Evolutionary conservation across 129 eudicot species (phyloP).

Genomic region (Cynara cardunculus): DNA sequence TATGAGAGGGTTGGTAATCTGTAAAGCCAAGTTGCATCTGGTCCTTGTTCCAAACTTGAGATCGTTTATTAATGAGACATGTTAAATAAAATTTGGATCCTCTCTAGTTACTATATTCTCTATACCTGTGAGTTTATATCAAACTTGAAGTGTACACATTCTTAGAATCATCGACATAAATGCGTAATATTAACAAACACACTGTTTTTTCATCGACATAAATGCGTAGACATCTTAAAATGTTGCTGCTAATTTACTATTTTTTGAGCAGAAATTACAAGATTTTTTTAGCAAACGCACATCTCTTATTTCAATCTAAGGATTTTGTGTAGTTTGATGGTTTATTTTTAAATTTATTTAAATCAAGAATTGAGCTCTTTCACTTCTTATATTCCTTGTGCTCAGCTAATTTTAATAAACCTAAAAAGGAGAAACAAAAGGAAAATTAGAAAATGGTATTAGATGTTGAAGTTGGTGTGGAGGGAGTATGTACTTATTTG

Average conservation of each 20-base stretch:
- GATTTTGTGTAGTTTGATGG: background rate
- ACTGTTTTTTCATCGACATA: too few relatives aligned
- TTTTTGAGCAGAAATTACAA: background rate
- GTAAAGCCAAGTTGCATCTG: slow-evolving; percentile 3
- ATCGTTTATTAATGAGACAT: background rate
- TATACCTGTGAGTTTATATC: background rate
- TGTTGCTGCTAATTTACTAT: too few relatives aligned
- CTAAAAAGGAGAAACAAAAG: background rate
- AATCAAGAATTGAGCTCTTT: background rate
- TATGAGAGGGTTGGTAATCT: background rate
- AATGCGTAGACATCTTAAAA: too few relatives aligned
- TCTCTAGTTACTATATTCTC: too few relatives aligned
- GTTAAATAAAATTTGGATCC: too few relatives aligned
- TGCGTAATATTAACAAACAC: background rate
- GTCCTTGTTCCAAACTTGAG: background rate
- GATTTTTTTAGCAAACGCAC: background rate
- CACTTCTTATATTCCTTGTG: background rate
- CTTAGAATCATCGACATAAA: background rate
- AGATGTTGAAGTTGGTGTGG: background rate
- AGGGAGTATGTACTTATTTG: too few relatives aligned
- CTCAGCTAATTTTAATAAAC: background rate
- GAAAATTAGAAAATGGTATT: background rate
- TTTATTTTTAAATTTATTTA: background rate
- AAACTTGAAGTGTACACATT: background rate
- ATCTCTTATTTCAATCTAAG: background rate